Evolutionary conservation across 164 flowering plant species (phyloP).

Genomic region (Vitis riparia): DNA sequence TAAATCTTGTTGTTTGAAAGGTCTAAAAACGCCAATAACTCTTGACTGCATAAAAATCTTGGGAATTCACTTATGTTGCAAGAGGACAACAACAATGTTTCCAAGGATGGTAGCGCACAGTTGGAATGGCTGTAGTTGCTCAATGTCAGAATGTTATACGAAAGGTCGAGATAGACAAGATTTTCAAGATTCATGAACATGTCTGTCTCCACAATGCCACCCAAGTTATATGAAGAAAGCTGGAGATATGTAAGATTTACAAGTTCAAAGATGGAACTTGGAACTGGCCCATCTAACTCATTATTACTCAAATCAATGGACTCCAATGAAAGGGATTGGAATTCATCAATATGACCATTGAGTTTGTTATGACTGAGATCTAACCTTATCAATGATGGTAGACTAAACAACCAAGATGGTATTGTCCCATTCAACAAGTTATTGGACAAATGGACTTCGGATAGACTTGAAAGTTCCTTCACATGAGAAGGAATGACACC

Average conservation of each 20-base stretch:
- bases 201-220: too few species aligned
- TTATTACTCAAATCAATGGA: neutral
- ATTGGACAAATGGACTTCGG: neutral
- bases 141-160: too few species aligned
- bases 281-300: constrained; percentile 7
- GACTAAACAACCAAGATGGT: constrained; percentile 13
- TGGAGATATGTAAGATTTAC: neutral
- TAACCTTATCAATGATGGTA: neutral
- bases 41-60: too few species aligned
- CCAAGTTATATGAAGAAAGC: too few species aligned
- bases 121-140: too few species aligned
- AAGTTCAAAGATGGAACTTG: constrained; percentile 9
- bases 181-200: too few species aligned
- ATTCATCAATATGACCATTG: constrained; percentile 3
- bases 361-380: neutral
- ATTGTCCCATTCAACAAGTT: constrained; percentile 9
- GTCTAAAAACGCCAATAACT: too few species aligned
- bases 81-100: too few species aligned
- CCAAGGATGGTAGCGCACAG: too few species aligned
- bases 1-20: too few species aligned
- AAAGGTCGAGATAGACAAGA: too few species aligned
- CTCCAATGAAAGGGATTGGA: neutral
- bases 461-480: neutral
- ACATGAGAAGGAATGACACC: neutral
- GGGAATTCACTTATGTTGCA: too few species aligned